Evolutionary conservation across 2,329 filamentous ascomycete species (phyloP), one percentile per base, ranked within the genome.

Genomic region (Xylaria sp.): DNA sequence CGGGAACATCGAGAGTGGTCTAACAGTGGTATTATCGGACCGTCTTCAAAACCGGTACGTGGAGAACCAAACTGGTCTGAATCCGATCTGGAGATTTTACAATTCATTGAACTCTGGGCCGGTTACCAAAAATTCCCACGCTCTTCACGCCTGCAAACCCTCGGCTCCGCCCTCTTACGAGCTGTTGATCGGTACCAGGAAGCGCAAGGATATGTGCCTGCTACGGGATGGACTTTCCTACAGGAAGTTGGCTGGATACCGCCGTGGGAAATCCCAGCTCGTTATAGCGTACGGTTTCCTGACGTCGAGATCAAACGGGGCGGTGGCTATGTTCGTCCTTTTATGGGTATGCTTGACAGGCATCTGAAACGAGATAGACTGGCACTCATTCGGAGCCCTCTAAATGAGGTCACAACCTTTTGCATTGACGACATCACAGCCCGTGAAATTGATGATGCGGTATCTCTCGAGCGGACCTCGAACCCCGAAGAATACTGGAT

Each of bases 381-480:
- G 10, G 76, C 76, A 3, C 79, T 80, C 11, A 74, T 86, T 29
- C 87, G 92, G 53, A 85, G 83, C 65, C 85, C 89, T 59, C 91
- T 88, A 85, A 80, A 80, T 0, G 73, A 83, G n/a, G 74, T 87
- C 25, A 85, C 84, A 0, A 86, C 92, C 1, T 94, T 89, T 75
- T 93, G 91, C 71, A 92, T 96, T 66, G 92, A 96, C 74, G 84
- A 86, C 31, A 82, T 84, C 22, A 80, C 79, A 39, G 91, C 93
- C 0, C 81, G 85, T 31, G 89, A 95, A 72, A 91, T 96, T 65
- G 92, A 96, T 71, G 92, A 96, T 75, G 92, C 90, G 1, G 79
- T 96, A 9, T 95, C 92, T 0, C 74, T 96, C 7, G 89, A 93
- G 74, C 77, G 79, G 51, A 85, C 89, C 0, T 78, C 82, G 3